Evolutionary conservation across 1,284 basidiomycete species (phyloP).

Genomic region (Fistulinella staudtii): DNA sequence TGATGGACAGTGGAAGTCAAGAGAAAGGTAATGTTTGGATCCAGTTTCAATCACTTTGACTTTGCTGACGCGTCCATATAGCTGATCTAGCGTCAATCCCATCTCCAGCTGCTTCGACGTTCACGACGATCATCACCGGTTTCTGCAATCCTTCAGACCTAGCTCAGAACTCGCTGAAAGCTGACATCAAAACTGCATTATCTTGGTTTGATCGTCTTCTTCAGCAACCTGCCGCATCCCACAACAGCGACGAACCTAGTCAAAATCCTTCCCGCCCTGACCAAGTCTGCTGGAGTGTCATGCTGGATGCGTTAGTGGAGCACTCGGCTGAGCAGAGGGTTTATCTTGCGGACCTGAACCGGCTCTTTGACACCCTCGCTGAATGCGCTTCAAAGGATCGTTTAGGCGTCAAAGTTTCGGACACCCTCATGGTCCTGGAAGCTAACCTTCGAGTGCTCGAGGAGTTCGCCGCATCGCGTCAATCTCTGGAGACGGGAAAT

Average conservation of each 20-base stretch:
- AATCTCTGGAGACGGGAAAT: conserved; percentile 4
- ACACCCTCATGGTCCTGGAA: conserved; percentile 35
- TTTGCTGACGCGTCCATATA: conserved; percentile 3
- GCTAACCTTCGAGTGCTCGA: conserved; percentile 41
- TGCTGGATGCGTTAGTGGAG: conserved; percentile 52
- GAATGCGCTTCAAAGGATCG: conserved; percentile 34
- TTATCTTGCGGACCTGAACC: conserved; percentile 53
- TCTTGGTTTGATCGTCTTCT: conserved; percentile 69
- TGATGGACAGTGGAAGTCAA: conserved; percentile 52
- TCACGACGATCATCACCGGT: conserved; percentile 61
- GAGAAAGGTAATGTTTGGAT: conserved; percentile 15
- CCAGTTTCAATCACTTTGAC: background rate
- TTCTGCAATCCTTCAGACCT: conserved; percentile 46
- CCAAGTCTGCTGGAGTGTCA: conserved; percentile 44
- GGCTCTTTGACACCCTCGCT: conserved; percentile 42
- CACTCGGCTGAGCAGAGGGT: conserved; percentile 27
- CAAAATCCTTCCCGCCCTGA: conserved; percentile 48
- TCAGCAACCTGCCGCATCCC: conserved; percentile 37
- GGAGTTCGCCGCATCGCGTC: conserved; percentile 11
- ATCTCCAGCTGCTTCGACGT: conserved; percentile 58
- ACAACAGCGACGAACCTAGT: conserved; percentile 39
- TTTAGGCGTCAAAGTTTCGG: conserved; percentile 31
- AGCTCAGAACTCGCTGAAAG: conserved; percentile 20
- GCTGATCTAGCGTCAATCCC: conserved; percentile 44
- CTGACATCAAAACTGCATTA: conserved; percentile 63